These are phyloP conservation scores for Tetrapisispora phaffii DNA, from an alignment of 805 yeast genomes.

Conservation along the genomic window DNA sequence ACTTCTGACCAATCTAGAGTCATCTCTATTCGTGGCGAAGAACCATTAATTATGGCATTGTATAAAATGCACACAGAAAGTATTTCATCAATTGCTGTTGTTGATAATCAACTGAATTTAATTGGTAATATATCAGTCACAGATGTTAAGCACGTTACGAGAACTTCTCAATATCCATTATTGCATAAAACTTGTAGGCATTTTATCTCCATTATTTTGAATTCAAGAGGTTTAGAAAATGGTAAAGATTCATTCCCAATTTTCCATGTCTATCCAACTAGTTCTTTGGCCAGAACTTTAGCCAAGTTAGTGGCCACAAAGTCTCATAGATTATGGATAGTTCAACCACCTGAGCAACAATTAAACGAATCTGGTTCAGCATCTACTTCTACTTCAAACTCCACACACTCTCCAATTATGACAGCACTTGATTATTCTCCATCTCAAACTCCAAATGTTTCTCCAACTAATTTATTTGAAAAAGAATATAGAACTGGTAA, in stretches of 20 bases:
- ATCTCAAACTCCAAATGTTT: slow-evolving; percentile 11
- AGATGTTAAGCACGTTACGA: slow-evolving; percentile 81
- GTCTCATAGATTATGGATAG: slow-evolving; percentile 83
- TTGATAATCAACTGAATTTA: slow-evolving; percentile 64
- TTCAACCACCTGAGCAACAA: slow-evolving; percentile 43
- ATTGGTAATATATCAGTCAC: slow-evolving; percentile 92
- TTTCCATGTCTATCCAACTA: slow-evolving; percentile 74
- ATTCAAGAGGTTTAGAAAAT: slow-evolving; percentile 72
- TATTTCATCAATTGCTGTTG: slow-evolving; percentile 86
- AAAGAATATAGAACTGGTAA: slow-evolving; percentile 60
- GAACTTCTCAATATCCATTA: slow-evolving; percentile 76
- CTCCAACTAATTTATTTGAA: slow-evolving; percentile 28
- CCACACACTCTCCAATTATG: slow-evolving; percentile 18
- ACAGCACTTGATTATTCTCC: slow-evolving; percentile 19
- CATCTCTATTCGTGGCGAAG: slow-evolving; percentile 78
- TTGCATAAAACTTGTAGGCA: slow-evolving; percentile 77
- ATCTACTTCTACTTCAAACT: slow-evolving; percentile 17
- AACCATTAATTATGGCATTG: slow-evolving; percentile 76
- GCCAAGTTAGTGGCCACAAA: slow-evolving; percentile 94
- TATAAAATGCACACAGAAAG: slow-evolving; percentile 73
- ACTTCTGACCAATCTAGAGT: slow-evolving; percentile 44
- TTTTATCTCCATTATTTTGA: slow-evolving; percentile 76
- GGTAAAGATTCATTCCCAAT: slow-evolving; percentile 95
- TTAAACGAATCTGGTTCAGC: slow-evolving; percentile 6
- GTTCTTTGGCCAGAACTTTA: slow-evolving; percentile 77